phyloP scores from a whole-genome alignment of 345 rosid genomes.

The thale cress (Arabidopsis thaliana) region DNA sequence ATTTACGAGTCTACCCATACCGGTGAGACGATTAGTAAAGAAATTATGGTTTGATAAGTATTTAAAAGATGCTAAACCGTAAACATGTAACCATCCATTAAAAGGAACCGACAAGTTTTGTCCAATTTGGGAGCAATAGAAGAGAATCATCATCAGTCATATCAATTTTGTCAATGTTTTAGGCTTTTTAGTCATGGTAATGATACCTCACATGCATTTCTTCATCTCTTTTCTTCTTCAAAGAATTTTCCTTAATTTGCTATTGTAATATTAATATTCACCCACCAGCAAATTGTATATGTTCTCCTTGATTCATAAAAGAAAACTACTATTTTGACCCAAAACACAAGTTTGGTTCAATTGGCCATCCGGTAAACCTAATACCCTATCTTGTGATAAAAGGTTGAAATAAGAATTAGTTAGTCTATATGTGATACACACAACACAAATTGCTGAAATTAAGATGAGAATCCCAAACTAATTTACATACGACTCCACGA shows the following conservation, averaged over 20 bases:
- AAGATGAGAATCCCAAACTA: slow-evolving; percentile 20
- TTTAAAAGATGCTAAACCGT: not conserved
- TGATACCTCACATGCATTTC: not conserved
- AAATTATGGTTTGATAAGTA: not conserved
- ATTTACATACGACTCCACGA: slow-evolving; percentile 36
- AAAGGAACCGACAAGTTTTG: slow-evolving; percentile 34
- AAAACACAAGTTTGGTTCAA: not conserved
- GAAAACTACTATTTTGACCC: not conserved
- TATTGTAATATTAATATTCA: not conserved
- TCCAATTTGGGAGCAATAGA: slow-evolving; percentile 24
- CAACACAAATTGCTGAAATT: slow-evolving; percentile 28
- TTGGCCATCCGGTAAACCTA: not conserved
- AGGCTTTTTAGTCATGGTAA: slow-evolving; percentile 12
- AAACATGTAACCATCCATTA: slow-evolving; percentile 13
- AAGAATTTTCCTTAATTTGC: not conserved
- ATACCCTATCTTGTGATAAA: slow-evolving; percentile 18
- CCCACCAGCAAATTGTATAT: not conserved
- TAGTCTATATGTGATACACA: slow-evolving; percentile 26
- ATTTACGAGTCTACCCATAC: slow-evolving; percentile 8
- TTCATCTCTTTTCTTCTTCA: not conserved
- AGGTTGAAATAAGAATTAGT: slow-evolving; percentile 7
- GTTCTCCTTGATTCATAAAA: not conserved
- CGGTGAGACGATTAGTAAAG: not conserved
- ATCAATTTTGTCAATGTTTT: slow-evolving; percentile 14
- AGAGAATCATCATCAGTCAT: slow-evolving; percentile 11